Evolutionary conservation across 495 filamentous ascomycete genomes (phyloP).

Genomic region (Lichenothelia convexa): DNA sequence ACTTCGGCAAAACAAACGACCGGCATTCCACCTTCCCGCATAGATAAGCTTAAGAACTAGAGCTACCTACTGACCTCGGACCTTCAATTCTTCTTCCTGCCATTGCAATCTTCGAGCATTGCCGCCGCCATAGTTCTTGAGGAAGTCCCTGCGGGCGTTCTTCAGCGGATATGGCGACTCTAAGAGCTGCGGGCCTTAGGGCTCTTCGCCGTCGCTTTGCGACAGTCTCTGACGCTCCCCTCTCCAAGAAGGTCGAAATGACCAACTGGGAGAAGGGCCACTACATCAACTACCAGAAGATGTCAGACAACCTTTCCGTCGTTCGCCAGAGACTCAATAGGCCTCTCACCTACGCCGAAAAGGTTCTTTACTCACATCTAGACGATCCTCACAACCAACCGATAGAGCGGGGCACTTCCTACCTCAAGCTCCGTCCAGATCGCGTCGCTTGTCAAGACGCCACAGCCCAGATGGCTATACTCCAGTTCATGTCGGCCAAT

Average conservation of each 20-base stretch:
- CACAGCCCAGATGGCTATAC: conserved; percentile 97
- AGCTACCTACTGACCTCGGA: too few species aligned
- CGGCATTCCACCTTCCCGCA: too few species aligned
- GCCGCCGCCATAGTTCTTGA: too few species aligned
- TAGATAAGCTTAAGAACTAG: too few species aligned
- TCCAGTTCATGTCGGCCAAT: conserved; percentile 98
- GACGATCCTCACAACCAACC: conserved; percentile 94
- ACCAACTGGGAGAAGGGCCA: conserved; percentile 60
- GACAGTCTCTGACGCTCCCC: conserved; percentile 42
- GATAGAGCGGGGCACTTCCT: conserved; percentile 85
- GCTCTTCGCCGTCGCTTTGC: conserved; percentile 31
- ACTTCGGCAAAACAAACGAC: too few species aligned
- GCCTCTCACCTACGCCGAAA: conserved; percentile 90
- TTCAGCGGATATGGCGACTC: conserved; percentile 7
- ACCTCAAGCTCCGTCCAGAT: conserved; percentile 90
- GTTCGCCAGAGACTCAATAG: conserved; percentile 77
- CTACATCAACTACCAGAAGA: conserved; percentile 82
- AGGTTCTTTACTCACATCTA: conserved; percentile 96
- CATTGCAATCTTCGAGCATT: too few species aligned
- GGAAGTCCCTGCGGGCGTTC: too few species aligned
- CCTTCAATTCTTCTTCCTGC: too few species aligned
- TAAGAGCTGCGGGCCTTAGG: conserved; percentile 1
- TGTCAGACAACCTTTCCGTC: conserved; percentile 89
- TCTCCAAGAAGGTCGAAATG: conserved; percentile 68
- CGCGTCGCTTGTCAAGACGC: conserved; percentile 99